A percentile compares a stretch with the other conserved stretches of the same genome.
These are phyloP conservation scores for Nannizzia gypsea DNA, from an alignment of 2,329 filamentous ascomycete species.

Conservation along the genomic window DNA sequence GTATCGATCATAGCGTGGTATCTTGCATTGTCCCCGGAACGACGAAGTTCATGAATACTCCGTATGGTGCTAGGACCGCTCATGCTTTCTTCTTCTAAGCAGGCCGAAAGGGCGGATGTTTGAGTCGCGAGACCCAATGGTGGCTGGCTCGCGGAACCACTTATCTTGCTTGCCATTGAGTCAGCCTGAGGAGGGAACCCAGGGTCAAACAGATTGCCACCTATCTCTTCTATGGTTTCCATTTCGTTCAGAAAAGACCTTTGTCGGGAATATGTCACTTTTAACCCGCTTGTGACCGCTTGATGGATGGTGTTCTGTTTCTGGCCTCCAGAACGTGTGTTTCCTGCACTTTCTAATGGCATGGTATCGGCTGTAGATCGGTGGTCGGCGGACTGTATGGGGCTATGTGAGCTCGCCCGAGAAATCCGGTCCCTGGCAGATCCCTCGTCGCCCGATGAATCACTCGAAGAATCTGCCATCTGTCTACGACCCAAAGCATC, in stretches of 20 bases:
- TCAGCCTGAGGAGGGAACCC: not conserved
- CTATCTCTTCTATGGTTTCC: slow-evolving; percentile 15
- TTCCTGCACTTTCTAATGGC: not conserved
- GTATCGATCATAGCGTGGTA: slow-evolving; percentile 45
- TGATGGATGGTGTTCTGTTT: not conserved
- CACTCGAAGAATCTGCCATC: not conserved
- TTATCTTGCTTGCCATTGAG: not conserved
- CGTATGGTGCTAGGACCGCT: slow-evolving; percentile 30
- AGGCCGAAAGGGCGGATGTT: slow-evolving; percentile 16
- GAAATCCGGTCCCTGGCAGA: not conserved
- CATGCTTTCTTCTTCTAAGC: slow-evolving; percentile 38
- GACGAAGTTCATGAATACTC: slow-evolving; percentile 51
- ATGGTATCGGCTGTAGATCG: not conserved
- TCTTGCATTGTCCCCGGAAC: slow-evolving; percentile 45
- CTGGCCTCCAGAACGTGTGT: not conserved
- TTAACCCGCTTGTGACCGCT: slow-evolving; percentile 27
- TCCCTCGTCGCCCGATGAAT: not conserved
- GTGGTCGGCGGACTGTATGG: not conserved
- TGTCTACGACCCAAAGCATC: slow-evolving; percentile 20
- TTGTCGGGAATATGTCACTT: slow-evolving; percentile 48
- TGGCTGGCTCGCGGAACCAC: not conserved
- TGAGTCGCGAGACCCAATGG: not conserved
- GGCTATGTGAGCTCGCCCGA: not conserved
- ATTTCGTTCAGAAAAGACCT: slow-evolving; percentile 49
- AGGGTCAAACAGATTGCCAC: slow-evolving; percentile 1